Evolutionary conservation across 2,329 filamentous ascomycete species (phyloP).

Genomic region (Fusarium subtropicale): DNA sequence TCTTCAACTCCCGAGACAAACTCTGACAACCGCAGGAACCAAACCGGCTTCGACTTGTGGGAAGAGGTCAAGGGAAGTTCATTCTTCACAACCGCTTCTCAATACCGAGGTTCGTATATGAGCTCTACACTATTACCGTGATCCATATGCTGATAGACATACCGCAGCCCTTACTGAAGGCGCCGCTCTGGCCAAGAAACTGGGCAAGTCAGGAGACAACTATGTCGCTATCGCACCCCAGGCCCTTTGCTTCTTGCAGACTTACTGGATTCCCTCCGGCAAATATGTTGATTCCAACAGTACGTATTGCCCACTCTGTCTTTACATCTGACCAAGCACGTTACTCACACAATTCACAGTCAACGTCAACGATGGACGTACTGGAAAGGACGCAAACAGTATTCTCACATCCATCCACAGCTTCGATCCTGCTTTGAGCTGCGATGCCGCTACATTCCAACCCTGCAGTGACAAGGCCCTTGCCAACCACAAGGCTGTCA

Average conservation of each 20-base stretch:
- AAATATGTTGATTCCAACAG: constrained; percentile 76
- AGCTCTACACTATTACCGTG: neutral
- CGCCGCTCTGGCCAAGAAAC: constrained; percentile 69
- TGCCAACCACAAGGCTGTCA: constrained; percentile 80
- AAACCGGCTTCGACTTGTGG: constrained; percentile 81
- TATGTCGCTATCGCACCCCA: constrained; percentile 76
- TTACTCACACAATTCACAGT: constrained; percentile 50
- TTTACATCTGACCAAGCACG: too few species aligned
- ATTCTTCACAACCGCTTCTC: constrained; percentile 80
- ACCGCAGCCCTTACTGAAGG: constrained; percentile 71
- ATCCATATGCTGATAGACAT: neutral
- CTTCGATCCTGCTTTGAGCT: constrained; percentile 75
- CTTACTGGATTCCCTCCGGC: constrained; percentile 73
- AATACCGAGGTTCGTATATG: constrained; percentile 68
- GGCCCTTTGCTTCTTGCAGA: constrained; percentile 78
- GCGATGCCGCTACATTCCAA: constrained; percentile 79
- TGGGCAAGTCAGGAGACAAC: constrained; percentile 69
- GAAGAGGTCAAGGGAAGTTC: constrained; percentile 82
- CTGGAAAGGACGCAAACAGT: constrained; percentile 78
- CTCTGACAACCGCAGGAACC: constrained; percentile 55
- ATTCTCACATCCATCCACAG: constrained; percentile 74
- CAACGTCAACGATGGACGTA: constrained; percentile 69
- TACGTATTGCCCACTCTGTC: constrained; percentile 42
- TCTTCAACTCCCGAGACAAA: neutral
- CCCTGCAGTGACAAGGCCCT: constrained; percentile 77